Evolutionary conservation across 352 stramenopile species (phyloP).

Genomic region (Phytophthora niederhauseri): DNA sequence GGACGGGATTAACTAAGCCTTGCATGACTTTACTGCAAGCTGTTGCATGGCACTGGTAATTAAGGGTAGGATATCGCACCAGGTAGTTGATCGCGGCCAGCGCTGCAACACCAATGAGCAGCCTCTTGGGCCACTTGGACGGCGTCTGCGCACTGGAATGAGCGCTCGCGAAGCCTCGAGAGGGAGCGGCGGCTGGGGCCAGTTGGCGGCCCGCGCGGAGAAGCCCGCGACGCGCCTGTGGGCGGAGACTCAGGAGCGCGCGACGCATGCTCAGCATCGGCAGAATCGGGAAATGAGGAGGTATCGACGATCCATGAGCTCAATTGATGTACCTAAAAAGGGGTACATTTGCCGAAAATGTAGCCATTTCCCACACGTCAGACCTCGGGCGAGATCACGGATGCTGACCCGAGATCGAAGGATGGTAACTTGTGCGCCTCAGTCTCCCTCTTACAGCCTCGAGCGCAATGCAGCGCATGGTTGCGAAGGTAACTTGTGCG

Average conservation of each 20-base stretch:
- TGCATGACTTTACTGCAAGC: no score
- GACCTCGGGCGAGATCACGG: neutral
- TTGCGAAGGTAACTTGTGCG: neutral
- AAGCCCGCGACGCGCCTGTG: neutral
- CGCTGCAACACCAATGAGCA: neutral
- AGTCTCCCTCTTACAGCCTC: no score
- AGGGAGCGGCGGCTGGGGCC: neutral
- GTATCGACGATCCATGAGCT: no score
- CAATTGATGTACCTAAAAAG: neutral
- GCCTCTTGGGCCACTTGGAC: constrained; percentile 13
- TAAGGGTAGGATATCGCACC: neutral
- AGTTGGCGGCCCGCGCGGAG: neutral
- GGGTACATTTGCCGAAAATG: neutral
- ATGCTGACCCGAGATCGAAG: neutral
- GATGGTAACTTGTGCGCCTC: neutral
- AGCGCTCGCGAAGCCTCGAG: constrained; percentile 8
- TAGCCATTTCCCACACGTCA: neutral
- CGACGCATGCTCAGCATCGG: neutral
- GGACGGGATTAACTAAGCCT: no score
- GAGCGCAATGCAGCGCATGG: no score
- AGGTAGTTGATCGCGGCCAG: constrained; percentile 1
- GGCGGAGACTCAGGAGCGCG: neutral
- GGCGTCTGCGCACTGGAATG: neutral
- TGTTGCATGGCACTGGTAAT: neutral
- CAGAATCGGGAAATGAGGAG: neutral